Conservation (phyloP, 768 basidiomycete genomes). For the Suillus sp. region DNA sequence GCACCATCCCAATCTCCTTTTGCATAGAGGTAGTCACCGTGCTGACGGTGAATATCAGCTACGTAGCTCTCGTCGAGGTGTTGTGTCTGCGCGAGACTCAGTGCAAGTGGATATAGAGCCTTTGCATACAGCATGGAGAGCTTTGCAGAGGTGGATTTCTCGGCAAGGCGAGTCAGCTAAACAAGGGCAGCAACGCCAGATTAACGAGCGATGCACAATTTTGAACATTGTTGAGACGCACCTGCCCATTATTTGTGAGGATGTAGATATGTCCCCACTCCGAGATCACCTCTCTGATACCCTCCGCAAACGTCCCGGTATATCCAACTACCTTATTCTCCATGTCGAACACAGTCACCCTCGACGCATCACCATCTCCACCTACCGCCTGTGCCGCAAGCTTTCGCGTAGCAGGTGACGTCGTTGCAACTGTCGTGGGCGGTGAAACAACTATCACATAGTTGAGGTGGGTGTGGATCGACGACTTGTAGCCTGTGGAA, state of each 20-base stretch:
- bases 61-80: slow-evolving; percentile 70
- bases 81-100: slow-evolving; percentile 82
- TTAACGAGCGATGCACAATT: neutral
- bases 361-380: slow-evolving; percentile 60
- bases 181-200: neutral
- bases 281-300: slow-evolving; percentile 81
- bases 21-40: slow-evolving; percentile 87
- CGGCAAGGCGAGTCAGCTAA: slow-evolving; percentile 67
- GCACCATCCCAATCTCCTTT: slow-evolving; percentile 93
- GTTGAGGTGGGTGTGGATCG: slow-evolving; percentile 74
- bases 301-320: slow-evolving; percentile 76
- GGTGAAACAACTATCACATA: slow-evolving; percentile 92
- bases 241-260: slow-evolving; percentile 76
- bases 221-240: slow-evolving; percentile 35
- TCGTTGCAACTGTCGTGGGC: slow-evolving; percentile 66
- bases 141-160: slow-evolving; percentile 83
- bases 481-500: slow-evolving; percentile 52
- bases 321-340: slow-evolving; percentile 92
- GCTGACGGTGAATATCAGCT: slow-evolving; percentile 87
- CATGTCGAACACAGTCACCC: slow-evolving; percentile 85
- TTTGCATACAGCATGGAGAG: slow-evolving; percentile 84
- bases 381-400: slow-evolving; percentile 23
- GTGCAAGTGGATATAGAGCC: slow-evolving; percentile 75
- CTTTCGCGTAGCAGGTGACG: slow-evolving; percentile 54
- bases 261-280: slow-evolving; percentile 83